A percentile compares a stretch with the other conserved stretches of the same genome.
phyloP scores from a whole-genome alignment of 257 asterid genomes.

The Solanum sparsipilum region DNA sequence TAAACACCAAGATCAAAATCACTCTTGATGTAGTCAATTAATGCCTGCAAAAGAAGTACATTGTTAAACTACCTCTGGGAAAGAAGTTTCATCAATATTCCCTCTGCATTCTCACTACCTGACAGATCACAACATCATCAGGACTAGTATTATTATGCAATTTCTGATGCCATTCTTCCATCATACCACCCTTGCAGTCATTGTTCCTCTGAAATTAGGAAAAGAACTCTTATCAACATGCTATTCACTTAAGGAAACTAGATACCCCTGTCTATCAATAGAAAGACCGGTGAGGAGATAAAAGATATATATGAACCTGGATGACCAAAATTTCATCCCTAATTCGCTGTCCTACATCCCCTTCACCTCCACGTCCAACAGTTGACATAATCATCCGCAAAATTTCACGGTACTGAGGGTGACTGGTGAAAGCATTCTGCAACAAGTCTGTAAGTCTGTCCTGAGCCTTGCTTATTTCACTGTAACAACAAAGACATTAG shows the following conservation, averaged over 20 bases:
- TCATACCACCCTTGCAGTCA: constrained; percentile 90
- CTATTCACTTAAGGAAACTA: background rate
- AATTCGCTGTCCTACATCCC: constrained; percentile 98
- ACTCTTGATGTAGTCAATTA: constrained; percentile 68
- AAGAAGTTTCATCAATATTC: background rate
- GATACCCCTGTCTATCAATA: background rate
- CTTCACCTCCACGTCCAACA: constrained; percentile 99
- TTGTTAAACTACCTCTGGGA: background rate
- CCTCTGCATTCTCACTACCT: constrained; percentile 40
- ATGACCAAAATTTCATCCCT: constrained; percentile 95
- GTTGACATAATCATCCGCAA: constrained; percentile 90
- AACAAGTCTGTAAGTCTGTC: constrained; percentile 90
- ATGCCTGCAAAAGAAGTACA: constrained; percentile 48
- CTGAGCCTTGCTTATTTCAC: constrained; percentile 97
- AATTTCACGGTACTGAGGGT: constrained; percentile 69
- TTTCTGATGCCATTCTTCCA: constrained; percentile 99
- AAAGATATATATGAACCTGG: constrained; percentile 41
- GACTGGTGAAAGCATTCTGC: constrained; percentile 46
- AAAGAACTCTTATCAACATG: background rate
- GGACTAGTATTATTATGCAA: constrained; percentile 98
- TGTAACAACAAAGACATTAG: constrained; percentile 21
- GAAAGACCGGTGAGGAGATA: background rate
- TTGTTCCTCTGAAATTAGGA: constrained; percentile 63
- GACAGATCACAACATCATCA: constrained; percentile 96
- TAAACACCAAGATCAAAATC: constrained; percentile 77